Evolutionary conservation across 768 basidiomycete genomes (phyloP), one percentile per base, ranked within the genome.

Genomic region (Infundibulicybe gibba): DNA sequence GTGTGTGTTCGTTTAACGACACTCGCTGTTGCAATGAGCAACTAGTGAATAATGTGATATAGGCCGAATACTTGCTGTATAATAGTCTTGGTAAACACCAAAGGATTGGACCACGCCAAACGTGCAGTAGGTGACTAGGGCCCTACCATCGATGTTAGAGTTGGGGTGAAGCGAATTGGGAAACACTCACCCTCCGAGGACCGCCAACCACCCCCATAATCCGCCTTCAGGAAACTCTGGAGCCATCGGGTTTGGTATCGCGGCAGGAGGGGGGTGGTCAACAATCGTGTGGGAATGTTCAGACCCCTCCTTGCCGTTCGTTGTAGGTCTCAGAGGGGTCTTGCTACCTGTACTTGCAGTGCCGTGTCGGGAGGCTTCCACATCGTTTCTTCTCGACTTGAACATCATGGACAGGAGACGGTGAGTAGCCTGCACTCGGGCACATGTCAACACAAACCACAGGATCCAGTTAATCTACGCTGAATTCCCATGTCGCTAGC

Each of bases 281-380:
- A 25, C 25, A 25, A 25, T 25, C 25, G 25, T 25, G 25, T 25
- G 25, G 25, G 25, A 25, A 33, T 48, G 17, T 25, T 19, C 41
- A 17, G 40, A 41, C 40, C 54, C 54, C 25, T 52, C 53, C 32
- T 50, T 32, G 20, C 25, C 14, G 25, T 25, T 25, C 25, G 25
- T 25, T 8, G 25, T 25, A 25, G 25, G 25, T 14, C 39, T 42
- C 31, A 43, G 19, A 41, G 39, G 45, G 16, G 51, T 49, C 43
- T 49, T 57, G 47, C 57, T 60, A 9, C 47, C 50, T 34, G 48
- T 51, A 40, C 57, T 58, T 9, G 59, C 58, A 13, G 54, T 48
- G 21, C 55, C 56, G 32, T 50, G 55, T n/a, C n/a, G n/a, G n/a
- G n/a, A n/a, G 8, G 25, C 25, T 11, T 49, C 38, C 9, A 45